Percentiles rank a stretch among this genome's conserved stretches.
Conservation (phyloP, 2,329 filamentous ascomycete species). For the Zasmidium angulare region DNA sequence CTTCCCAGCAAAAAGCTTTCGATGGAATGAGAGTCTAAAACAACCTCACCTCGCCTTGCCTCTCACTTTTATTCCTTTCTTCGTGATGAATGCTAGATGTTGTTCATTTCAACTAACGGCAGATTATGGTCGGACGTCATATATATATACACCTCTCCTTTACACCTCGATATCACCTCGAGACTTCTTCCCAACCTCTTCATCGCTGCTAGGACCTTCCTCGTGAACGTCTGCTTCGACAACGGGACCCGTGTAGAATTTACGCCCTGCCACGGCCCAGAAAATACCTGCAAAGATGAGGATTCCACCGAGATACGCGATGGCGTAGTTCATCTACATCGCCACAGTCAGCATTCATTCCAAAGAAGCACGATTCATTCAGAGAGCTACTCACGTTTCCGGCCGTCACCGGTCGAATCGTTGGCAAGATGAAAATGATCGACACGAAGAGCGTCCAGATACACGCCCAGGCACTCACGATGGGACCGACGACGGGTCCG, state of each 20-base stretch:
- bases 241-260: slow-evolving; percentile 51
- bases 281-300: slow-evolving; percentile 45
- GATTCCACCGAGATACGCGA: slow-evolving; percentile 51
- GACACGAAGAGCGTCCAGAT: slow-evolving; percentile 55
- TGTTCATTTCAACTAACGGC: no score
- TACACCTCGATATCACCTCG: slow-evolving; percentile 20
- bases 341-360: neutral
- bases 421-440: slow-evolving; percentile 57
- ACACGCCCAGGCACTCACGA: slow-evolving; percentile 49
- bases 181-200: slow-evolving; percentile 32
- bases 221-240: slow-evolving; percentile 33
- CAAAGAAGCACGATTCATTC: neutral
- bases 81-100: no score
- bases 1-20: no score
- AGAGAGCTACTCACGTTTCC: slow-evolving; percentile 40
- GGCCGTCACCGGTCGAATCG: slow-evolving; percentile 46
- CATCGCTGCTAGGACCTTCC: slow-evolving; percentile 20
- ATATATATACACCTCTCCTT: no score
- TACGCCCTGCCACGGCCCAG: slow-evolving; percentile 48
- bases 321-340: slow-evolving; percentile 56
- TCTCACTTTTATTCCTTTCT: no score
- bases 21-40: no score
- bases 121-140: no score
- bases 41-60: no score
- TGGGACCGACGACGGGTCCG: slow-evolving; percentile 39